A percentile compares a stretch with the other conserved stretches of the same genome.
These are phyloP conservation scores for Colletotrichum sublineola DNA, from an alignment of 2,329 filamentous ascomycete genomes.

Conservation along the genomic window DNA sequence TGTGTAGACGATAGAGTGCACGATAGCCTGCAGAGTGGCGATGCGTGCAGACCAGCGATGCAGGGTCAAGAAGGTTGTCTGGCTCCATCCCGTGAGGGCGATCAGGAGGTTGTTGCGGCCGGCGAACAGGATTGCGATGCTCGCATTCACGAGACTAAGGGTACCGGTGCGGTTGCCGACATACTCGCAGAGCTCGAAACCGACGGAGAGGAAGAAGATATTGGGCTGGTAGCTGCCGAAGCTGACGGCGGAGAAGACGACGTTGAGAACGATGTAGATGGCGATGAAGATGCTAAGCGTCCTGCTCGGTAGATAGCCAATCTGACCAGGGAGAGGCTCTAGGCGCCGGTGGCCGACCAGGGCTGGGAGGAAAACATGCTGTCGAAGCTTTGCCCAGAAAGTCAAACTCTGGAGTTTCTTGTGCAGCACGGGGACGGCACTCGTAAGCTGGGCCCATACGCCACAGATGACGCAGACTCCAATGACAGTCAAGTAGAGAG, in stretches of 20 bases:
- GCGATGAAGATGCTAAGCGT: conserved; percentile 60
- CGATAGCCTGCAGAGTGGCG: conserved; percentile 45
- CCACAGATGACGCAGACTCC: conserved; percentile 5
- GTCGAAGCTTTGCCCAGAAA: conserved; percentile 36
- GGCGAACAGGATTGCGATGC: conserved; percentile 51
- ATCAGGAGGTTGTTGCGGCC: conserved; percentile 54
- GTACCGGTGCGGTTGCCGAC: conserved; percentile 52
- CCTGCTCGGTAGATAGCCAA: conserved; percentile 54
- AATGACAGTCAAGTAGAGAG: conserved; percentile 14
- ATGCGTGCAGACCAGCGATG: conserved; percentile 53
- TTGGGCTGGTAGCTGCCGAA: conserved; percentile 48
- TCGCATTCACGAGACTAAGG: conserved; percentile 52
- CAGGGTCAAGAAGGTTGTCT: conserved; percentile 53
- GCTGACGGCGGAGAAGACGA: conserved; percentile 51
- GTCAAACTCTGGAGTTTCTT: background rate
- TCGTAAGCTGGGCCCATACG: background rate
- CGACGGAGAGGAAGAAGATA: conserved; percentile 18
- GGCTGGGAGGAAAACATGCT: conserved; percentile 47
- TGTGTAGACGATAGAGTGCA: conserved; percentile 52
- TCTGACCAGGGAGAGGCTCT: conserved; percentile 41
- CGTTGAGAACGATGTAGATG: conserved; percentile 53
- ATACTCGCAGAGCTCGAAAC: conserved; percentile 50
- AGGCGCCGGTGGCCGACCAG: conserved; percentile 45
- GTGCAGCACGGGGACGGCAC: background rate
- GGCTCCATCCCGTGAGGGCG: conserved; percentile 53